phyloP scores from a whole-genome alignment of 192 early-diverging fungal species.

The Spinellus fusiger region DNA sequence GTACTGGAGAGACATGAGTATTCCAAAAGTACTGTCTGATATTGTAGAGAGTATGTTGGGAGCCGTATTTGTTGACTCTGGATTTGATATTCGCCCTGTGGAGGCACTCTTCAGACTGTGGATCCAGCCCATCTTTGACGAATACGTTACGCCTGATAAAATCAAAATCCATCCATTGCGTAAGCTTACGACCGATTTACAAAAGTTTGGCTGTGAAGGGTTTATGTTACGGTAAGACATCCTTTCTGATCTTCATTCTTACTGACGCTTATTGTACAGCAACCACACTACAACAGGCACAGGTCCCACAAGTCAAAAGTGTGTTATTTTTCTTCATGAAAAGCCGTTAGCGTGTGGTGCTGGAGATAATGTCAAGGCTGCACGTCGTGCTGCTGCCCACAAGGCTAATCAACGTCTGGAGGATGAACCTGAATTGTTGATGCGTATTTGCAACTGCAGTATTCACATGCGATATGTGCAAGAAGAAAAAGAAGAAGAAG shows the following conservation, averaged over 20 bases:
- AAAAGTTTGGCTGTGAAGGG: conserved; percentile 35
- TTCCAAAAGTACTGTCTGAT: conserved; percentile 89
- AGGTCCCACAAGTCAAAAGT: conserved; percentile 21
- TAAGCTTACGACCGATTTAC: conserved; percentile 28
- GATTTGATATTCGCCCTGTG: conserved; percentile 53
- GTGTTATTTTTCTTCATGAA: conserved; percentile 40
- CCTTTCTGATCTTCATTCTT: neutral
- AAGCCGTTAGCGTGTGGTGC: conserved; percentile 17
- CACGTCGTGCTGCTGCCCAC: conserved; percentile 35
- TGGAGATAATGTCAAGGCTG: conserved; percentile 33
- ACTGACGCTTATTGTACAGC: conserved; percentile 10
- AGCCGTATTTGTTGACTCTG: conserved; percentile 80
- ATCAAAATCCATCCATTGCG: conserved; percentile 43
- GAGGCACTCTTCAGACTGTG: conserved; percentile 33
- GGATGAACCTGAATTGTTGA: conserved; percentile 21
- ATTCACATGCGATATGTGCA: neutral
- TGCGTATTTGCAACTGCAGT: conserved; percentile 31
- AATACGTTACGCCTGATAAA: conserved; percentile 37
- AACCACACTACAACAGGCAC: conserved; percentile 21
- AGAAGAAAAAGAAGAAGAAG: neutral
- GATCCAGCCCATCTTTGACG: conserved; percentile 33
- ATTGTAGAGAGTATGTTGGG: conserved; percentile 85
- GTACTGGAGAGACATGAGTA: conserved; percentile 71
- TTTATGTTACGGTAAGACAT: conserved; percentile 34
- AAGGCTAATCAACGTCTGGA: conserved; percentile 22